Conservation (phyloP, 2,329 filamentous ascomycete species). For the Scedosporium apiospermum region DNA sequence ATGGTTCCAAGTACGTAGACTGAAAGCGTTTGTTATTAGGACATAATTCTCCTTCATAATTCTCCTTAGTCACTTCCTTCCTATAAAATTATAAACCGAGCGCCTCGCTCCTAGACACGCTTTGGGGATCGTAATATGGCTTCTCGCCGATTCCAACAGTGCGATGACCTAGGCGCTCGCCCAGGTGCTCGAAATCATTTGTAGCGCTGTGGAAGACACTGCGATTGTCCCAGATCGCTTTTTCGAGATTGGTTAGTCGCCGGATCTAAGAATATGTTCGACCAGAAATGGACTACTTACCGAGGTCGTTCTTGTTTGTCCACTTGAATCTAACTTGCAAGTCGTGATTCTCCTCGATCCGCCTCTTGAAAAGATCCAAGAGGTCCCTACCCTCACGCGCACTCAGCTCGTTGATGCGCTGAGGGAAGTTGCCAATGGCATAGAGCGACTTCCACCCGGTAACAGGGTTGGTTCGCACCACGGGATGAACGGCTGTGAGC, state of each 20-base stretch:
- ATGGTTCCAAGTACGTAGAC: no score
- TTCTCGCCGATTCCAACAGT: conserved; percentile 43
- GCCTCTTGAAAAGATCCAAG: conserved; percentile 34
- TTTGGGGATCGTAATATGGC: conserved; percentile 42
- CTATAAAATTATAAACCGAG: not conserved
- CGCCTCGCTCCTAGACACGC: conserved; percentile 22
- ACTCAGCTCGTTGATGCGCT: conserved; percentile 45
- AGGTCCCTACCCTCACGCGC: conserved; percentile 43
- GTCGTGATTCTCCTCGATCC: conserved; percentile 46
- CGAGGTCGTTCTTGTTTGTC: conserved; percentile 37
- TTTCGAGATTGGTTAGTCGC: not conserved
- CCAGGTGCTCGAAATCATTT: conserved; percentile 42
- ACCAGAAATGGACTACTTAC: not conserved
- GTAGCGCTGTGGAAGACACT: conserved; percentile 48
- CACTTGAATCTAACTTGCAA: conserved; percentile 45
- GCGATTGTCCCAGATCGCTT: conserved; percentile 18
- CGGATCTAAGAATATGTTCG: not conserved
- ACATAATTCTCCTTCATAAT: no score
- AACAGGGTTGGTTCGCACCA: conserved; percentile 49
- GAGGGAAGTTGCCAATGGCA: conserved; percentile 40
- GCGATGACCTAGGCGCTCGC: conserved; percentile 39
- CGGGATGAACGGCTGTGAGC: conserved; percentile 40
- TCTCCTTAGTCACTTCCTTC: no score
- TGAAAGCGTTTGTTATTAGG: no score
- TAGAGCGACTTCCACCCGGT: conserved; percentile 49